Percentiles rank a stretch among this genome's conserved stretches.
Evolutionary conservation across 2,329 filamentous ascomycete genomes (phyloP).

Genomic region (Bipolaris cookei): DNA sequence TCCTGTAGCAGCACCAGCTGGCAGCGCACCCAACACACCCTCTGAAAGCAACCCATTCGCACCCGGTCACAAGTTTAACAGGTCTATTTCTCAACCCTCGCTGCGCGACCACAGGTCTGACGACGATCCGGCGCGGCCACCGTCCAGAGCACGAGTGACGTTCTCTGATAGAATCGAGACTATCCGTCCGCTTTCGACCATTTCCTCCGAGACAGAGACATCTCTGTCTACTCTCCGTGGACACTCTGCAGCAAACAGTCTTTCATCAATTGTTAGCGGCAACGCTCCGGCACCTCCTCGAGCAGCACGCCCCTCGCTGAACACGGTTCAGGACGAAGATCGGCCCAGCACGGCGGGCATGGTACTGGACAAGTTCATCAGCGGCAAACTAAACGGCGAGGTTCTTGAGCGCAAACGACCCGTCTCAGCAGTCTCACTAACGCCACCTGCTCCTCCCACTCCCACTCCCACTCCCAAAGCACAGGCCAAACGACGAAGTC

Average conservation of each 20-base stretch:
- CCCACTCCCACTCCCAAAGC: conserved; percentile 15
- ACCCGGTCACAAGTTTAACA: conserved; percentile 46
- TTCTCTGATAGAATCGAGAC: conserved; percentile 87
- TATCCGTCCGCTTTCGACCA: conserved; percentile 80
- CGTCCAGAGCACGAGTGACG: conserved; percentile 71
- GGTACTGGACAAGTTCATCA: conserved; percentile 61
- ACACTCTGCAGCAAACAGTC: conserved; percentile 78
- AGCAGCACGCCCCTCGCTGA: conserved; percentile 49
- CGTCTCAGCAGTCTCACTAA: conserved; percentile 45
- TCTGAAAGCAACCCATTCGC: conserved; percentile 54
- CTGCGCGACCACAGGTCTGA: conserved; percentile 34
- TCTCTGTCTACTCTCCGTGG: conserved; percentile 72
- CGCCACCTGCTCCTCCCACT: conserved; percentile 13
- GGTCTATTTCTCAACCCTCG: conserved; percentile 50
- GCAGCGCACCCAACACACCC: conserved; percentile 70
- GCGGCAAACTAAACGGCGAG: conserved; percentile 33
- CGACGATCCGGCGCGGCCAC: conserved; percentile 41
- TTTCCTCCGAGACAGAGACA: conserved; percentile 84
- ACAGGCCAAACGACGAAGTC: conserved; percentile 45
- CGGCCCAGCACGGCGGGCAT: conserved; percentile 74
- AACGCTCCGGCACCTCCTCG: conserved; percentile 56
- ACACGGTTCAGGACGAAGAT: conserved; percentile 51
- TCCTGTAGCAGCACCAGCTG: conserved; percentile 57
- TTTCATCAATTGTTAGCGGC: conserved; percentile 75
- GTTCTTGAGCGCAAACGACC: conserved; percentile 43